Base-by-base conservation (phyloP, 805 yeast genomes). In the Saturnispora quitensis region DNA sequence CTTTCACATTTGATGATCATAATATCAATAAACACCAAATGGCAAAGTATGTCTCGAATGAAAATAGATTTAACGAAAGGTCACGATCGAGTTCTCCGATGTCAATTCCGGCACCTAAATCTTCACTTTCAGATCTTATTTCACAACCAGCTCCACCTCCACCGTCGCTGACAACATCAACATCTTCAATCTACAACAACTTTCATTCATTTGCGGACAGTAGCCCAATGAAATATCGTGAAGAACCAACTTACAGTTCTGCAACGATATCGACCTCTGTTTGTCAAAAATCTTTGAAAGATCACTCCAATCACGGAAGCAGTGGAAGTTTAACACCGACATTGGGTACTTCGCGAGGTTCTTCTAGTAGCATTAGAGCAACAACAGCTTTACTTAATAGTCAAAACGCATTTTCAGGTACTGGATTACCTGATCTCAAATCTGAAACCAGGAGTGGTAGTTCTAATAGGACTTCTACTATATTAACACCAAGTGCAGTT, bases 21-120 rank as follows among this genome's bases (percentile, higher is more conserved):
- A 18, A 17, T 38, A 18, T 15, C 6, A 9, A 27, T 17, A 43
- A 31, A 43, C 47, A 36, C 6, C 27, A 43, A 18, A 34, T 46
- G 36, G n/a, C 43, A 9, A 43, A 38, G 35, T 15, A 27, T n/a
- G 15, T 43, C 3, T 12, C 27, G 3, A 43, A 43, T 25, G 51
- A 49, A 22, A 31, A 35, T 7, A 43, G 31, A 17, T 43, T 18
- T 28, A 18, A 24, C 2, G 51, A 49, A 8, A 43, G 51, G 60
- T 67, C 12, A 56, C 57, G 40, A 58, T 66, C 4, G 52, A 61
- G 4, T 3, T 49, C 51, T 8, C 51, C 51, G 7, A 28, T 49
- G 28, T 45, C 51, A 17, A 43, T 45, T 20, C 34, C 40, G 8
- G 49, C 25, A 38, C 5, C 38, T 4, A 48, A 51, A 27, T 51